Evolutionary conservation across 148 eudicot genomes (phyloP), one percentile per base, ranked within the genome.

Genomic region (Rhododendron mucronatum): DNA sequence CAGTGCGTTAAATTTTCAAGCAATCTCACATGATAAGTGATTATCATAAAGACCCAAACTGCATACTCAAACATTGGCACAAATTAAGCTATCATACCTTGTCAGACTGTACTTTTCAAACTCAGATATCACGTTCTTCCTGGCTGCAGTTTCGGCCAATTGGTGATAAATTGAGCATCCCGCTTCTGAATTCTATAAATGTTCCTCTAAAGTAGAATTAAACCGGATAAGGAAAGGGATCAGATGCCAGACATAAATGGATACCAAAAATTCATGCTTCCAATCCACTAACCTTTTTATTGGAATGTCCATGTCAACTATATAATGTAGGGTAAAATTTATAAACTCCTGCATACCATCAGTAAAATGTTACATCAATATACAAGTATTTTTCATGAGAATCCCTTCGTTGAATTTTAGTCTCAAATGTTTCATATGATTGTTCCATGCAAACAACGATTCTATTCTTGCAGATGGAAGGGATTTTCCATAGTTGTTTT

Each of bases 101-200:
- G 30, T 30, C 30, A 30, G 0, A 30, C 30, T 0, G 30, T 30
- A 30, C 30, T 30, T 30, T 30, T 30, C 30, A 30, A 30, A 30
- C 30, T 0, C 30, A 0, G 30, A 30, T 30, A 30, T 93, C 98
- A 85, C 99, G 86, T 88, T 97, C 98, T 92, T 97, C 98, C 83
- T 97, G 98, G 88, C 99, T 97, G 89, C 99, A 95, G 87, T 97
- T 97, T 88, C 96, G 93, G 81, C 99, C 99, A 67, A 97, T 97
- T 67, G 99, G 98, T 82, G 98, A 97, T 82, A 97, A 95, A 89
- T 97, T 97, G 80, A 97, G 85, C 99, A 97, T 97, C 81, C 99
- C 99, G 85, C 91, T 97, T 88, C 99, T 91, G 37, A 97, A 97
- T 88, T 97, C 99, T 80, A 95, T 93, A 88, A 97, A 97, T 74